Percentiles rank a stretch among this genome's conserved stretches.
Conservation (phyloP, 352 stramenopile species). For the Pythium utonaiense region DNA sequence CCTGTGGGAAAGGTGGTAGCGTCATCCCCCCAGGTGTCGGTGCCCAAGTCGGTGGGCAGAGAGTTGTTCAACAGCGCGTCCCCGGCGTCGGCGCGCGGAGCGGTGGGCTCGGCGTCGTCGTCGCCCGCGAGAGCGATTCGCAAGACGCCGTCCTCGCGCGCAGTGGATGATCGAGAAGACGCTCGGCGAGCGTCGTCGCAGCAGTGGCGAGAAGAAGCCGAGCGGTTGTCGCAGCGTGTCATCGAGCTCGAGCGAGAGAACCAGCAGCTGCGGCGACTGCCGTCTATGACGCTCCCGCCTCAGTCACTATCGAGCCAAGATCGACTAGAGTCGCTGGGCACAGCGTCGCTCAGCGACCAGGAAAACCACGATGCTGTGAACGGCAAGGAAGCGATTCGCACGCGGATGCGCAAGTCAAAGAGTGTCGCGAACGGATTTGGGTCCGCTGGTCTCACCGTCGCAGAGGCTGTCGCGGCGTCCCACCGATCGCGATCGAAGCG, state of each 20-base stretch:
- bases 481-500: constrained; percentile 54
- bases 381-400: constrained; percentile 6
- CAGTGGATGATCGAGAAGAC: constrained; percentile 12
- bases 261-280: constrained; percentile 45
- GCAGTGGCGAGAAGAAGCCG: constrained; percentile 56
- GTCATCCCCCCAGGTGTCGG: background rate
- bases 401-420: constrained; percentile 52
- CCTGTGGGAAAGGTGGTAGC: constrained; percentile 9
- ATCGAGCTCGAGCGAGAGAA: constrained; percentile 71
- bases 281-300: constrained; percentile 15
- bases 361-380: constrained; percentile 13
- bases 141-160: background rate
- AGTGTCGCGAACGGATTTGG: constrained; percentile 58
- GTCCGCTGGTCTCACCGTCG: constrained; percentile 52
- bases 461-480: constrained; percentile 58
- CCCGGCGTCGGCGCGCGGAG: background rate
- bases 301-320: constrained; percentile 42
- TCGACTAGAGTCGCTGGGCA: constrained; percentile 17
- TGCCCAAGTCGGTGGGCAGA: constrained; percentile 1
- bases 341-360: constrained; percentile 21
- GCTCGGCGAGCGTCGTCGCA: constrained; percentile 7
- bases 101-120: background rate
- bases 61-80: constrained; percentile 20
- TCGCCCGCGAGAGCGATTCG: background rate
- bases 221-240: constrained; percentile 50